Evolutionary conservation across 148 eudicot species (phyloP), one percentile per base, ranked within the genome.

Genomic region (Limonium bicolor): DNA sequence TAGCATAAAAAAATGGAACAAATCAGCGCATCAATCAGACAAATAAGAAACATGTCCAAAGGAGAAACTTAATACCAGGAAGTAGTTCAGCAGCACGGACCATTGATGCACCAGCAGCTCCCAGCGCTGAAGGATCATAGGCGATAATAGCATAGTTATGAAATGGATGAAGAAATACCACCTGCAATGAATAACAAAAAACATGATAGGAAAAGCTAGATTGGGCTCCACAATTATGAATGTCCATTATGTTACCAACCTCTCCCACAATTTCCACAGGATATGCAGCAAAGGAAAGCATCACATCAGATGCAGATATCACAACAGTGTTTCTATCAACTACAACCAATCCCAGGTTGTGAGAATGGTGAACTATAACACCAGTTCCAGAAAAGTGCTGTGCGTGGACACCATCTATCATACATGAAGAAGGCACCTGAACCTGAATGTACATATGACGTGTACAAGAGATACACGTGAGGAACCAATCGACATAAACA

Each of bases 321-420:
- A 88, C 94, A 53, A 82, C 94, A 13, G 96, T 86, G 66, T 86
- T 82, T 70, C 76, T 86, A 70, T 86, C 96, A 53, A 86, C 94
- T 27, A 51, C 96, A 60, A 86, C 80, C 62, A 86, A 48, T 38
- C 96, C 96, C 85, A 86, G 70, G 53, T 60, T 65, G 27, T 64
- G 56, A 15, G 96, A 86, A 69, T 86, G 96, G 61, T 75, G 63
- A 57, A 86, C 63, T 38, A 86, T 71, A 36, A 82, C 77, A 47
- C 94, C 96, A 36, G 96, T 78, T 28, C 96, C 96, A 67, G 71
- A 76, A 61, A 76, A 86, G 67, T 78, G 94, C 37, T 82, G 94
- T 16, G 84, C 66, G 54, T 76, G 94, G 37, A 86, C 85, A 21
- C 96, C 94, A 76, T 86, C 96, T 51, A 82, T 66, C 94, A 86